Evolutionary conservation across 2,329 filamentous ascomycete genomes (phyloP), one percentile per base, ranked within the genome.

Genomic region (Penicillium sp.): DNA sequence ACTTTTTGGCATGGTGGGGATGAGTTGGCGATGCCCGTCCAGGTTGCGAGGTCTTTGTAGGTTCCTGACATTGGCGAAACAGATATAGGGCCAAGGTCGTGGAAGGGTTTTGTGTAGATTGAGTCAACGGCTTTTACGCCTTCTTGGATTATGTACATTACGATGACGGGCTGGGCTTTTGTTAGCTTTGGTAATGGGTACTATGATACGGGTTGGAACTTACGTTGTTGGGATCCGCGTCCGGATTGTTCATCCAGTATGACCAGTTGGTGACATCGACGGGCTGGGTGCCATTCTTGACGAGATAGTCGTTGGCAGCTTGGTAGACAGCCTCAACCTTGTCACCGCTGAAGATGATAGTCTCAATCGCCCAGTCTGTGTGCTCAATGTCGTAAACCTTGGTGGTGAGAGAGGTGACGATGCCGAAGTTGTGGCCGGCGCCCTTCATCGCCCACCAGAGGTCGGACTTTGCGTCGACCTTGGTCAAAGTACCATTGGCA

Each of bases 391-490:
- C 72, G 56, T 78, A 80, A 44, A 81, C 73, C 61, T 78, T 77
- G 16, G 69, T 68, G 0, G 71, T 75, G 9, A 77, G 66, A 1
- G 73, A 74, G 1, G 77, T 81, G 14, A 83, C 77, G 47, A 84
- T 75, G 36, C 81, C 81, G 51, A 84, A 83, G 64, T 83, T 84
- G 52, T 82, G 78, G 1, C 81, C 81, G 2, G 81, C 81, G 4
- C 81, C 81, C 44, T 73, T 71, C 57, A 84, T 72, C 1, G 72
- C 81, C 81, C 81, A 85, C 63, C 74, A 84, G 8, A 84, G 72
- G 31, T 84, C 80, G 0, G 76, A 74, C 7, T 68, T 66, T 10
- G 35, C 67, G 62, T 48, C 74, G 1, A 79, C 65, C 0, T 69
- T 75, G 6, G 64, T 52, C 42, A 74, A 45, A 9, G 63, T 71